Evolutionary conservation across 176 grass and related monocot genomes (phyloP).

Genomic region (Musa acuminata): DNA sequence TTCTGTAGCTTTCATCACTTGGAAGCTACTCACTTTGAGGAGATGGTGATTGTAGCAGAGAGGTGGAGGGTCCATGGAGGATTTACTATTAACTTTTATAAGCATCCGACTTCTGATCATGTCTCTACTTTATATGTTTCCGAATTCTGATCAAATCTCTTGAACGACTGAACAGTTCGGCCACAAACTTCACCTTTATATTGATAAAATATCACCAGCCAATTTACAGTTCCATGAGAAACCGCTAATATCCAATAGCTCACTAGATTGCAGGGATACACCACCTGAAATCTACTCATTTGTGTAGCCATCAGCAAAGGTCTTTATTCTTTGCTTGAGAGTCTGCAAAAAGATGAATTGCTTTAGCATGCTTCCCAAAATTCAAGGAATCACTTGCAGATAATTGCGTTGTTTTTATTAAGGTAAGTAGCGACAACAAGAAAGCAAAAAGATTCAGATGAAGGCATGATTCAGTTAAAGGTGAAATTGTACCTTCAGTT

Average conservation of each 20-base stretch:
- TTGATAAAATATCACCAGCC: neutral
- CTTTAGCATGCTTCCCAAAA: slow-evolving; percentile 22
- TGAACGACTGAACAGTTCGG: neutral
- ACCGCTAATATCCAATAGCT: neutral
- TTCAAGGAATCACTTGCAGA: neutral
- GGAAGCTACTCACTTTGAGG: neutral
- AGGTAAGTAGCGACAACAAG: no score
- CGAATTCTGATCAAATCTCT: neutral
- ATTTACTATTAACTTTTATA: neutral
- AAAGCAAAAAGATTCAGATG: neutral
- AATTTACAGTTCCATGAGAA: neutral
- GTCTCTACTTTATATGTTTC: neutral
- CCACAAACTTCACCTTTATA: neutral
- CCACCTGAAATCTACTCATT: slow-evolving; percentile 40
- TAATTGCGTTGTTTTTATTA: neutral
- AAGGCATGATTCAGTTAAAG: neutral
- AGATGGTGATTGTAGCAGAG: neutral
- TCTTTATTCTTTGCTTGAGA: slow-evolving; percentile 63
- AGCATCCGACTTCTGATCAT: neutral
- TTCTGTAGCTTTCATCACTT: neutral
- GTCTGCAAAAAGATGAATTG: slow-evolving; percentile 30
- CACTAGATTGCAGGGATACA: neutral
- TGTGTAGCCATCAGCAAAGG: slow-evolving; percentile 38
- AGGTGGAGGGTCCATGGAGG: neutral
- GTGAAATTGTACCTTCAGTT: slow-evolving; percentile 45